Base-by-base conservation (phyloP, 148 eudicot species). In the Dysphania ambrosioides region DNA sequence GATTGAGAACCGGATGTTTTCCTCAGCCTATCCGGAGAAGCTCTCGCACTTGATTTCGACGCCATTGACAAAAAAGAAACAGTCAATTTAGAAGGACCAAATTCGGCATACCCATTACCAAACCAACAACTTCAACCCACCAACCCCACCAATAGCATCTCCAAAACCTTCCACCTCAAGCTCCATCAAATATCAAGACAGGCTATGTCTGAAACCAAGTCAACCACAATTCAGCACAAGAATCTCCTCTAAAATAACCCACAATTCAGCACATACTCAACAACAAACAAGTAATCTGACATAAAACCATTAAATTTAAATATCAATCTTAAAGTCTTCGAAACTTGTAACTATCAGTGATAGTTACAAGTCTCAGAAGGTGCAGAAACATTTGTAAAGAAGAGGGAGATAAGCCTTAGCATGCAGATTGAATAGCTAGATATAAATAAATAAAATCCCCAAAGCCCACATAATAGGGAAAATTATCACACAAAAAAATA, bases 51-150 rank as follows among this genome's bases (percentile, higher is more conserved):
- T 57, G 87, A 79, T 55, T 85, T 87, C 13, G 90, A 80, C 82
- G 93, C 92, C 93, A 86, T 86, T 76, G 70, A 66, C 61, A 68
- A n/a, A 29, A 70, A 34, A 74, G 24, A 76, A 21, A 40, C 41
- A 74, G 79, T 40, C 70, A 58, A 77, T 44, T 35, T 64, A 42
- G 24, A 34, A 34, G 38, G 8, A 44, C 24, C 24, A 66, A 80
- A 79, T 41, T 19, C 26, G 40, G 68, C 74, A 84, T 73, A 75
- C 80, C 68, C 88, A 75, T 82, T n/a, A 79, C 77, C 73, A 71
- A 44, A 57, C 65, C 74, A 0, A 75, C 61, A 79, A 40, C 63
- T 27, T 80, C 70, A 71, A 27, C 21, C 71, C 59, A 40, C 51
- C 55, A 64, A 44, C 64, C 82, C 76, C 72, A 70, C 71, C 29